phyloP scores from a whole-genome alignment of 805 yeast genomes.

The Maudiozyma bulderi region DNA sequence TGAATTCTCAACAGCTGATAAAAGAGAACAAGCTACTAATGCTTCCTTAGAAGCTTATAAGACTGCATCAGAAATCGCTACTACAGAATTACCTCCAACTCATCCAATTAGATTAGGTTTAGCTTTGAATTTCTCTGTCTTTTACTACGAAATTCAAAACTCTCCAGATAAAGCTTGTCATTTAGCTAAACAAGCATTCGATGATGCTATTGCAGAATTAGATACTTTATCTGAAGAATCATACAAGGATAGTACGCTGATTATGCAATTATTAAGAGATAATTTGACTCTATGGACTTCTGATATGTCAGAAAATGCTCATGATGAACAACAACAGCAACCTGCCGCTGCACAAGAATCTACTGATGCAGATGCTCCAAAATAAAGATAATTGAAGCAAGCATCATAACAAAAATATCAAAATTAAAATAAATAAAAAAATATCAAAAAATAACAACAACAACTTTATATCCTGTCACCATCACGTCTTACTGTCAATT shows the following conservation, averaged over 20 bases:
- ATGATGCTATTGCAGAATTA: conserved; percentile 97
- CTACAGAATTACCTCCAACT: conserved; percentile 93
- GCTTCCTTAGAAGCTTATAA: conserved; percentile 90
- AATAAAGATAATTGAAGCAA: conserved; percentile 8
- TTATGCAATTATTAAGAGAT: conserved; percentile 98
- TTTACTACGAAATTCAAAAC: conserved; percentile 95
- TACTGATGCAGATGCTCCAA: conserved; percentile 23
- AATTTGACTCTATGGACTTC: conserved; percentile 97
- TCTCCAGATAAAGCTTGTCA: conserved; percentile 99
- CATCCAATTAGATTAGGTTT: conserved; percentile 97
- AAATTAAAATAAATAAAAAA: background rate
- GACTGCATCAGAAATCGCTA: conserved; percentile 94
- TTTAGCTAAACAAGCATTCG: conserved; percentile 97
- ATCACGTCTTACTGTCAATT: background rate
- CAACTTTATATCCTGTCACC: background rate
- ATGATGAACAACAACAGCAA: conserved; percentile 29
- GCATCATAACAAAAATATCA: background rate
- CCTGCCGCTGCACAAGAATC: conserved; percentile 9
- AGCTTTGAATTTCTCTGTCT: conserved; percentile 95
- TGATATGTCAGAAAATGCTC: conserved; percentile 79
- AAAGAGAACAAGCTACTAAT: conserved; percentile 87
- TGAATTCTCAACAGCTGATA: conserved; percentile 86
- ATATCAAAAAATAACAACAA: background rate
- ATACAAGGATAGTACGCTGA: conserved; percentile 95
- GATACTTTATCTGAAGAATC: conserved; percentile 97